A percentile compares a stretch with the other conserved stretches of the same genome.
These are phyloP conservation scores for Mycena belliarum DNA, from an alignment of 768 basidiomycete species.

Conservation along the genomic window DNA sequence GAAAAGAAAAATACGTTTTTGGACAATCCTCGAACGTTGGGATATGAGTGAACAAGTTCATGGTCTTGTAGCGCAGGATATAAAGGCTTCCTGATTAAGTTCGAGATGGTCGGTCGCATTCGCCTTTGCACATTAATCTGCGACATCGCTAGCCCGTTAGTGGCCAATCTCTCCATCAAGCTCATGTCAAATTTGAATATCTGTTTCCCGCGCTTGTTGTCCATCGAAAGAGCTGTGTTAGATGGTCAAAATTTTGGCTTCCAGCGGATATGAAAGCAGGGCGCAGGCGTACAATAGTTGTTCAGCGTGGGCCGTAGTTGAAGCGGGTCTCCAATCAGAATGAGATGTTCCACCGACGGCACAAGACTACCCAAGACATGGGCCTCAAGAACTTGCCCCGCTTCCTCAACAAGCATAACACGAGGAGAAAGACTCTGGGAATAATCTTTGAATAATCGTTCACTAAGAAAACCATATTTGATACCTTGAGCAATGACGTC, in stretches of 20 bases:
- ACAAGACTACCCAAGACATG: conserved; percentile 69
- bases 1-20: conserved; percentile 70
- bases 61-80: conserved; percentile 66
- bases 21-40: conserved; percentile 58
- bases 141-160: conserved; percentile 62
- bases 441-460: neutral
- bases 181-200: conserved; percentile 72
- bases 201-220: conserved; percentile 53
- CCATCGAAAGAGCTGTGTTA: conserved; percentile 64
- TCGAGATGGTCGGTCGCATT: conserved; percentile 73
- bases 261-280: neutral
- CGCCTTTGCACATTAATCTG: conserved; percentile 71
- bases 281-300: conserved; percentile 50
- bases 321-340: conserved; percentile 78
- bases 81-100: conserved; percentile 57
- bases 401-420: conserved; percentile 76
- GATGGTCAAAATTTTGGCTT: neutral
- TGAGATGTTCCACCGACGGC: conserved; percentile 67
- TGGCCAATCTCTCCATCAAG: conserved; percentile 72
- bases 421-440: conserved; percentile 56
- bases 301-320: conserved; percentile 72
- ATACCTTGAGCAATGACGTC: conserved; percentile 56
- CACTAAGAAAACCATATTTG: neutral
- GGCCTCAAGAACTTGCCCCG: conserved; percentile 81
- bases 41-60: conserved; percentile 48